phyloP scores from a whole-genome alignment of 345 rosid genomes.

The Euclidium syriacum region DNA sequence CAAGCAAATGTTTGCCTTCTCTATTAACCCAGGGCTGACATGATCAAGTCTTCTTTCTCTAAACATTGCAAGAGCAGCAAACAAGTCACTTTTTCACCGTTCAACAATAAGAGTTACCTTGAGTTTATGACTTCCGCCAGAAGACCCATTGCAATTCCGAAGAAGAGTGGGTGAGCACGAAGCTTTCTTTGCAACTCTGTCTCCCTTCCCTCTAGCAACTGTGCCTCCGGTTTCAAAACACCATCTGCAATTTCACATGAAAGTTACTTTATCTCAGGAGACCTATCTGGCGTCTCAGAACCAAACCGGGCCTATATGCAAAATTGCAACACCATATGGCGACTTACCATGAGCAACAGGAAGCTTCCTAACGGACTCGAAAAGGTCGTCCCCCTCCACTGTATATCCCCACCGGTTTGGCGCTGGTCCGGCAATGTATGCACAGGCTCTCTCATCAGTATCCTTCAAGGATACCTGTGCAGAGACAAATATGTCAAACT shows the following conservation, averaged over 20 bases:
- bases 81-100: conserved; percentile 3
- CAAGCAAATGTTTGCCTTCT: background rate
- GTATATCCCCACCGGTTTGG: conserved; percentile 98
- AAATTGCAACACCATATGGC: background rate
- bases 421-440: conserved; percentile 99
- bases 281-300: conserved; percentile 1
- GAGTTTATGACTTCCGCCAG: conserved; percentile 97
- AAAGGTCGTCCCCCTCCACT: conserved; percentile 76
- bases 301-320: conserved; percentile 9
- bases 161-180: conserved; percentile 81
- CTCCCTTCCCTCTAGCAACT: conserved; percentile 31
- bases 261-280: conserved; percentile 6
- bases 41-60: background rate
- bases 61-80: background rate
- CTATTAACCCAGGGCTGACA: background rate
- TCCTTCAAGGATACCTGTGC: conserved; percentile 90
- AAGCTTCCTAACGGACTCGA: conserved; percentile 48
- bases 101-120: conserved; percentile 45
- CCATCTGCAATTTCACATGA: conserved; percentile 44
- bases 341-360: conserved; percentile 52
- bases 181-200: conserved; percentile 52
- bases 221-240: conserved; percentile 38
- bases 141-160: conserved; percentile 88
- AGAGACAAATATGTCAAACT: conserved; percentile 19
- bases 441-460: conserved; percentile 99